Percentiles rank a stretch among this genome's conserved stretches.
These are phyloP conservation scores for Chloropicon primus DNA, from an alignment of 139 green algal genomes.

Conservation along the genomic window DNA sequence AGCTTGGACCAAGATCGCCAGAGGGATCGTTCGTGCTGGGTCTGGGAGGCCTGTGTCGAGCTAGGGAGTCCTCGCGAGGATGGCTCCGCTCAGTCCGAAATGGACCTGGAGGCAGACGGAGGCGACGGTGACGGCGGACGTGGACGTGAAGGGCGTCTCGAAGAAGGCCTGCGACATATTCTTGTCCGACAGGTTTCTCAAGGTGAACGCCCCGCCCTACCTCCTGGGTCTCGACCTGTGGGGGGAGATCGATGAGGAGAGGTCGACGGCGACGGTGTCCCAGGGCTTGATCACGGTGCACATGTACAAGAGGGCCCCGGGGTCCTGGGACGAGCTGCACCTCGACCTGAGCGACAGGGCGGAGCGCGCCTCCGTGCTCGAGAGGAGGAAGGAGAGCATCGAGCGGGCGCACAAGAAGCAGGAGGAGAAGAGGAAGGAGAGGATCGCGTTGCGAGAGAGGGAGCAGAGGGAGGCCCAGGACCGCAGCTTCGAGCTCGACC, in stretches of 20 bases:
- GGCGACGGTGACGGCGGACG: slow-evolving; percentile 16
- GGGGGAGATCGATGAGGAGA: slow-evolving; percentile 26
- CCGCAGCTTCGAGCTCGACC: not conserved
- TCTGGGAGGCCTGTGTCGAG: no score
- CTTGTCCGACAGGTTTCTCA: slow-evolving; percentile 37
- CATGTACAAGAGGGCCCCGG: not conserved
- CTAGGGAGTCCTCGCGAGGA: not conserved
- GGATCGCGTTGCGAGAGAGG: not conserved
- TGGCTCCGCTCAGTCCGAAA: slow-evolving; percentile 14
- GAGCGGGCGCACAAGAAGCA: not conserved
- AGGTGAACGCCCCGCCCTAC: slow-evolving; percentile 44
- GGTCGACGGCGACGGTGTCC: not conserved
- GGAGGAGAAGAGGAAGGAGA: not conserved
- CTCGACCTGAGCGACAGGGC: not conserved
- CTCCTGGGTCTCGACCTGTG: slow-evolving; percentile 44
- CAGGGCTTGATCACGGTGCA: not conserved
- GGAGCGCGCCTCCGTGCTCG: not conserved
- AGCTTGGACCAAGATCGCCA: no score
- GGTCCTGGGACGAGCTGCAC: not conserved
- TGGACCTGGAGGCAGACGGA: slow-evolving; percentile 41
- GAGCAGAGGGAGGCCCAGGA: not conserved
- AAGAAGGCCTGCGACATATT: slow-evolving; percentile 33
- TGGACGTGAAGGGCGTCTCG: slow-evolving; percentile 29
- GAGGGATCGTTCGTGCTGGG: no score
- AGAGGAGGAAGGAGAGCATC: not conserved